These are phyloP conservation scores for Aspergillus cejpii DNA, from an alignment of 2,329 filamentous ascomycete genomes.

Conservation along the genomic window DNA sequence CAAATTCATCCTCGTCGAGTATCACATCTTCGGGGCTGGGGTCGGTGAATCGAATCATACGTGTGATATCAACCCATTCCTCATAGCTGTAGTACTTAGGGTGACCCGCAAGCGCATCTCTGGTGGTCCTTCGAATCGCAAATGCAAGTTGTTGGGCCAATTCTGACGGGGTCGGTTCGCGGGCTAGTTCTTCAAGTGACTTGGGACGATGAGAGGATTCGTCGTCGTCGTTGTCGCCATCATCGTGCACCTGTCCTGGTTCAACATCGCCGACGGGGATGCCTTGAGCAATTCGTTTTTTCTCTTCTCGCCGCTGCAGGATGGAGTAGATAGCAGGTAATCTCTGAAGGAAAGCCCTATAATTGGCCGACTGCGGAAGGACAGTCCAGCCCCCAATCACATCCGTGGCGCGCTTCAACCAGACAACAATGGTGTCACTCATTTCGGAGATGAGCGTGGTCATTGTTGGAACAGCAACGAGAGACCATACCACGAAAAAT, in stretches of 20 bases:
- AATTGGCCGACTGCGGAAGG: slow-evolving; percentile 55
- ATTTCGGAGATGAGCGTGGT: slow-evolving; percentile 80
- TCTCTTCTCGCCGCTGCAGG: slow-evolving; percentile 37
- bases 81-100: slow-evolving; percentile 67
- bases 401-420: slow-evolving; percentile 57
- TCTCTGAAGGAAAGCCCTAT: slow-evolving; percentile 45
- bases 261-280: slow-evolving; percentile 41
- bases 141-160: slow-evolving; percentile 58
- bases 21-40: slow-evolving; percentile 30
- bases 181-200: slow-evolving; percentile 43
- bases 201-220: slow-evolving; percentile 8
- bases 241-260: slow-evolving; percentile 12
- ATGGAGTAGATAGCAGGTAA: slow-evolving; percentile 39
- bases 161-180: slow-evolving; percentile 43
- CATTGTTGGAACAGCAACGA: slow-evolving; percentile 80
- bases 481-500: slow-evolving; percentile 90
- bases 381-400: slow-evolving; percentile 59
- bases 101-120: slow-evolving; percentile 5
- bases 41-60: slow-evolving; percentile 58
- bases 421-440: slow-evolving; percentile 69
- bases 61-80: slow-evolving; percentile 80
- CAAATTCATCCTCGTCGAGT: slow-evolving; percentile 50
- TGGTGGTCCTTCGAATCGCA: slow-evolving; percentile 57
- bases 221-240: slow-evolving; percentile 6
- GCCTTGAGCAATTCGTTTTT: slow-evolving; percentile 43